Conservation (phyloP, 352 stramenopile species). For the Phytophthora podocarpi region DNA sequence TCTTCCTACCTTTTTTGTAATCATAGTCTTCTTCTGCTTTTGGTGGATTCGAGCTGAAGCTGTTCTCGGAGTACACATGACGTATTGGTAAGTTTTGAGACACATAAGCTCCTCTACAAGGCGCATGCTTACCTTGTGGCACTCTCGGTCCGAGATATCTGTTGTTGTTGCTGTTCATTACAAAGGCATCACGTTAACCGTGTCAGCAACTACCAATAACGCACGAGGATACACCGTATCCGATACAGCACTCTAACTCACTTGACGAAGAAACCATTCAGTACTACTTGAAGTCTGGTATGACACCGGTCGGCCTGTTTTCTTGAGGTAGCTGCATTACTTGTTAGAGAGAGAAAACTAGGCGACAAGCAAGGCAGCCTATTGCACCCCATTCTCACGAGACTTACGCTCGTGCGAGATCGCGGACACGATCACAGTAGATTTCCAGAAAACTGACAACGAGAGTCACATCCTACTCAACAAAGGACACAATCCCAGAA, state of each 20-base stretch:
- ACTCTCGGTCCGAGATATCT: constrained; percentile 73
- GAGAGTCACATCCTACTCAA: constrained; percentile 71
- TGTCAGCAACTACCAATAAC: constrained; percentile 2
- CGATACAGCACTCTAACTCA: constrained; percentile 6
- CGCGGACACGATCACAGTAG: constrained; percentile 93
- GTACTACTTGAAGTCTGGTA: constrained; percentile 82
- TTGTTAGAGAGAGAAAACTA: constrained; percentile 8
- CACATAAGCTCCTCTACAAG: background rate
- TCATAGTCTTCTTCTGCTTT: constrained; percentile 77
- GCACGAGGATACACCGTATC: background rate
- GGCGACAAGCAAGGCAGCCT: background rate
- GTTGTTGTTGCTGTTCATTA: constrained; percentile 37
- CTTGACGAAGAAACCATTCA: constrained; percentile 86
- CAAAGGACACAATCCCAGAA: background rate
- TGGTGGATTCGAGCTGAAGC: constrained; percentile 61
- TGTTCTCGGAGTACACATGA: constrained; percentile 23
- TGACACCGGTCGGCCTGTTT: constrained; percentile 63
- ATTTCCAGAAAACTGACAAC: constrained; percentile 94
- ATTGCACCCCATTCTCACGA: background rate
- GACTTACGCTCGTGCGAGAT: constrained; percentile 88
- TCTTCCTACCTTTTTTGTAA: constrained; percentile 70
- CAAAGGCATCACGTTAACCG: too few species aligned
- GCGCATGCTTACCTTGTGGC: constrained; percentile 53
- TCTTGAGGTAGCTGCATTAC: constrained; percentile 66
- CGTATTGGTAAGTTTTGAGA: background rate